phyloP scores from a whole-genome alignment of 148 eudicot genomes.

The Spergularia marina region DNA sequence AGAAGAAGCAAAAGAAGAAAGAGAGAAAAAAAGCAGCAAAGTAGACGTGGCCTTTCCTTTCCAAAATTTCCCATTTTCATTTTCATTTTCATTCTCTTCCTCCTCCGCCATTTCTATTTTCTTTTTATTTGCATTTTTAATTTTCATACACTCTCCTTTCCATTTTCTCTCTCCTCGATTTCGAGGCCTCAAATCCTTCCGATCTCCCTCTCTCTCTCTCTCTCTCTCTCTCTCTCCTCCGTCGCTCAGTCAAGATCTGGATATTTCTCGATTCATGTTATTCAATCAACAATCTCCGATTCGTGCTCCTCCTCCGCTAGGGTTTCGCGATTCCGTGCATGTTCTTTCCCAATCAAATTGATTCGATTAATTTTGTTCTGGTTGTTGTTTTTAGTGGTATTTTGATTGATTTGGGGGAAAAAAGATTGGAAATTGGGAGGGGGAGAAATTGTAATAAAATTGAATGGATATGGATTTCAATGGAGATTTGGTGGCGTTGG shows the following conservation, averaged over 20 bases:
- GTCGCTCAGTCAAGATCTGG: constrained; percentile 27
- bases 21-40: no score
- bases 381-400: constrained; percentile 24
- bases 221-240: background rate
- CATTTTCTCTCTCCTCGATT: background rate
- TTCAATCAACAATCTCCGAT: constrained; percentile 3
- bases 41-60: background rate
- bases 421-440: background rate
- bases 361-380: constrained; percentile 8
- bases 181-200: background rate
- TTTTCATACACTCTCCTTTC: background rate
- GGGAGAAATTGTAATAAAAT: background rate
- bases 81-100: constrained; percentile 9
- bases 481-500: constrained; percentile 62
- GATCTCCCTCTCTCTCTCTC: background rate
- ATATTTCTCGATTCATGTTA: background rate
- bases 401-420: constrained; percentile 20
- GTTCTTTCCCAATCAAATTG: no score
- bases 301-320: background rate
- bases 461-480: constrained; percentile 70
- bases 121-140: background rate
- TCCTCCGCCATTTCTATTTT: background rate
- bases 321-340: constrained; percentile 22
- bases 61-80: background rate
- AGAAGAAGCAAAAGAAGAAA: background rate